Evolutionary conservation across 2,329 filamentous ascomycete genomes (phyloP), one percentile per base, ranked within the genome.

Genomic region (Neofusicoccum kwambonambiense): DNA sequence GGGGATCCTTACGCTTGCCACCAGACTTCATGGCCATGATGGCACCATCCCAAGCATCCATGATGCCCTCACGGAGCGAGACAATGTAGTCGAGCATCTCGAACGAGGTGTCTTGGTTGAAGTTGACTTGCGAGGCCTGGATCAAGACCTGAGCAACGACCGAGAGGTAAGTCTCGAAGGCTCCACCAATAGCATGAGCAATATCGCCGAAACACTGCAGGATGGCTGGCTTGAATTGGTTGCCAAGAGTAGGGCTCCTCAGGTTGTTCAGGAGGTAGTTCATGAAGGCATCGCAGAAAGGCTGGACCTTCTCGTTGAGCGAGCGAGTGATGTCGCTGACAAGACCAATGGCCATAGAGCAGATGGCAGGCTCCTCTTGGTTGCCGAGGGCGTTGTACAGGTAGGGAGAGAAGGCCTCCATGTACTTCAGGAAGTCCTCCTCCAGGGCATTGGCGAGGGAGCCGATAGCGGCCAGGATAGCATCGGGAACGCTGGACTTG

Each of bases 21-120:
- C 89, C 91, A 60, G 85, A 81, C 83, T 95, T 96, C 90, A 98
- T 93, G 62, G 95, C 93, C 77, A 94, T 89, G 75, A 99, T 93
- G 70, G 97, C 95, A 70, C 95, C 95, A 73, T 93, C 93, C 93
- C 96, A 99, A 39, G 95, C 95, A 83, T 99, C 95, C 90, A 98
- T 97, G 70, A 99, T 98, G 71, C 94, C 95, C 76, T 99, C 96
- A 62, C 95, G 90, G 56, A 99, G 86, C 19, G 93, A 97, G 69
- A 96, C 87, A 71, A 99, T 90, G 76, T 99, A 99, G 79, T 98
- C 94, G 65, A 93, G 89, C 90, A 98, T 96, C 80, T 99, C 95
- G 72, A 93, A 95, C 58, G 90, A 91, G 66, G 90, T 89, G 70
- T 97, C 93, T 34, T 88, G 85, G 64, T 87, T 87, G 47, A 91